Base-by-base conservation (phyloP, 2,329 filamentous ascomycete species). In the Aspergillus versicolor region DNA sequence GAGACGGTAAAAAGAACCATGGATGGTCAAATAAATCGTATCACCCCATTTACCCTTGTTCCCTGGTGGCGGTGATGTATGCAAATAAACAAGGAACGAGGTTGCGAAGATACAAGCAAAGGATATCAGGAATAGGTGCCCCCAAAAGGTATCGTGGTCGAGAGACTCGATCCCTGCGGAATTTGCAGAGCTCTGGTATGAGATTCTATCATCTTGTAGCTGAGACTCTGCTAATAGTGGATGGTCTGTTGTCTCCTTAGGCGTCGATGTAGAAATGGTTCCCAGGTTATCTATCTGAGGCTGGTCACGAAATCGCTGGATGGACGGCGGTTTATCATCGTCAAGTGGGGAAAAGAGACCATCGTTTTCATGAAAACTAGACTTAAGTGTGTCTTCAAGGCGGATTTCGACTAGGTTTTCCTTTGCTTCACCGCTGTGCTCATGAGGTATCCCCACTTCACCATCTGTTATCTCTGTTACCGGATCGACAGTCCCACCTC, bases 11-110 rank as follows among this genome's bases (percentile, higher is more conserved):
- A 95, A 94, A 0, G 92, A 97, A 50, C 87, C 86, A 65, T 90
- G 88, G 37, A 99, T 78, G 4, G 91, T 92, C 13, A 89, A 91
- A 74, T 99, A 99, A 57, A 99, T 91, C 1, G 93, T 97, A 73
- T 99, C 94, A 13, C 92, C 93, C 56, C 95, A 84, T 58, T 65
- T 72, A 1, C 88, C 88, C 58, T 83, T 83, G 69, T 89, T 89
- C 54, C 81, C 81, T 52, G 78, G 79, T 5, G 89, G 88, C 1
- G 87, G 79, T 17, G 89, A 86, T 2, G 93, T 97, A 70, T 97
- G 91, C 41, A 99, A 82, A 80, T 90, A 95, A 22, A 96, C 89
- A 13, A 99, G 82, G 61, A 96, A 87, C 67, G 92, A 95, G 0
- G 92, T 93, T 12, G 93, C 90, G 67, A 97, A 84, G 69, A 97